Evolutionary conservation across 176 grass and related monocot species (phyloP), one percentile per base, ranked within the genome.

Genomic region (Avena insularis): DNA sequence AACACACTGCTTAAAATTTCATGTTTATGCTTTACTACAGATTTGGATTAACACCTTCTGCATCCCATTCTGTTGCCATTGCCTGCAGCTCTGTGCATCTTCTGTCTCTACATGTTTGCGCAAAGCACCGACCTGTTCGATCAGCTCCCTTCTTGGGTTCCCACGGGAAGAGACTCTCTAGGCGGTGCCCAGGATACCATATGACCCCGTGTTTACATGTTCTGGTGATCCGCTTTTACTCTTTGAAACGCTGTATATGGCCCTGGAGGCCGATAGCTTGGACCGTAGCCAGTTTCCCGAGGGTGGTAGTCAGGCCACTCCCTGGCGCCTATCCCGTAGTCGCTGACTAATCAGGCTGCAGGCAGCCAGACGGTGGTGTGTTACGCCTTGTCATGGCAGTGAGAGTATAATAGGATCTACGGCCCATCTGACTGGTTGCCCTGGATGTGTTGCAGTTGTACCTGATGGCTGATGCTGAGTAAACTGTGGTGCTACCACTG

Each of bases 61-160:
- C 23, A 66, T 51, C 16, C 73, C 77, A 1, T 27, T 23, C 60
- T 15, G 15, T 72, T 82, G 51, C 51, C 25, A 56, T 88, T 27
- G 2, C 51, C 40, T 43, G 40, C 85, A 99, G 97, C 89, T 14
- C 75, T 99, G 2, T 96, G 92, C 80, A 71, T 90, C 74, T 91
- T 96, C 88, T 99, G 84, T 84, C 87, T 98, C 74, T 96, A 94
- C 77, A 86, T 88, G 86, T 86, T 98, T 87, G 94, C 79, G 6
- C 92, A 93, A 72, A 93, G 90, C 79, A 91, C 90, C 21, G 83
- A 86, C 54, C 86, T 90, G 35, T 86, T 98, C 45, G 86, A 89
- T 66, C 89, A 82, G 46, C 87, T 81, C 61, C 75, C 81, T 62
- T 86, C 90, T 49, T 89, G 79, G 83, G 31, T 91, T 47, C 71